Evolutionary conservation across 2,329 filamentous ascomycete species (phyloP), one percentile per base, ranked within the genome.

Genomic region (Chaetomiaceae sp.): DNA sequence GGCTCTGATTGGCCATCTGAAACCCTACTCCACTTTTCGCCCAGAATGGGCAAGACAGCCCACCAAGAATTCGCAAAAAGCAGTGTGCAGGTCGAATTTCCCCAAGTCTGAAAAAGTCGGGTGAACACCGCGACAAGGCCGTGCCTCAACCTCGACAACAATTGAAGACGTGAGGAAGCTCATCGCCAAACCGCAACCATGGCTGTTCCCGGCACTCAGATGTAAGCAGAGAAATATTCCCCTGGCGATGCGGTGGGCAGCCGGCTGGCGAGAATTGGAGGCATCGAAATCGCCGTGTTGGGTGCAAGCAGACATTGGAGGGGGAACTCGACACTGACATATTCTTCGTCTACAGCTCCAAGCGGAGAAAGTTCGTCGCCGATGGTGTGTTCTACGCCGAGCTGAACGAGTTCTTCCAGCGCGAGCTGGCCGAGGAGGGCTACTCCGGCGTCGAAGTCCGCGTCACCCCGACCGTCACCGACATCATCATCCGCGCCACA

Each of bases 401-500:
- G 82, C 83, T 99, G 79, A 99, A 99, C 88, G 94, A 99, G 83
- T 99, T 99, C 88, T 99, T 99, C 90, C 94, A 97, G 86, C 92
- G 94, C 78, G 94, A 99, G 82, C 84, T 99, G 75, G 94, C 94
- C 75, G 94, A 99, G 87, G 95, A 99, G 83, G 94, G 94, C 71
- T 99, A 99, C 87, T 99, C 94, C 55, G 94, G 94, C 76, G 94
- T 99, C 76, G 95, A 99, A 83, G 94, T 99, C 81, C 90, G 95
- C 83, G 94, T 99, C 70, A 99, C 94, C 69, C 94, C 94, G 68
- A 99, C 94, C 76, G 94, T 99, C 74, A 99, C 94, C 83, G 94
- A 97, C 81, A 97, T 97, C 85, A 97, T 99, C 85, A 95, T 99
- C 84, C 94, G 94, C 78, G 94, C 94, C 74, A 99, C 94, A 73